A percentile compares a stretch with the other conserved stretches of the same genome.
These are phyloP conservation scores for Diaporthe vexans DNA, from an alignment of 2,329 filamentous ascomycete genomes.

Conservation along the genomic window DNA sequence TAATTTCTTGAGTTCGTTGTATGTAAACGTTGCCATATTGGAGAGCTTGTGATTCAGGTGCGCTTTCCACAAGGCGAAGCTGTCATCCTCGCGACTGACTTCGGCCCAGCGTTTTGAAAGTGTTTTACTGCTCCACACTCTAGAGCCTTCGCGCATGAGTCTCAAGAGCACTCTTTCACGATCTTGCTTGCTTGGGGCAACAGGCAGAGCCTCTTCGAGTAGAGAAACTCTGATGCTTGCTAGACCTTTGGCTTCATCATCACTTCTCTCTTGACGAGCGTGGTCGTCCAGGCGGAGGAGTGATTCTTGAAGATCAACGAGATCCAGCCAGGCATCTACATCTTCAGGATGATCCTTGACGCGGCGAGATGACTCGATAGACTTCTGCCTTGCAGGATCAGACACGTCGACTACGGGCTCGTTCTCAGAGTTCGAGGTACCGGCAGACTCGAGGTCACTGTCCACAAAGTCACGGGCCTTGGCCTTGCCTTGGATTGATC, in stretches of 20 bases:
- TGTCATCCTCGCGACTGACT: constrained; percentile 64
- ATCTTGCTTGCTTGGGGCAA: constrained; percentile 61
- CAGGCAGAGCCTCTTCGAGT: constrained; percentile 80
- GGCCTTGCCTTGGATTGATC: constrained; percentile 75
- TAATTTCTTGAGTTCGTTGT: constrained; percentile 73
- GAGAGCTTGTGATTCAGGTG: constrained; percentile 82
- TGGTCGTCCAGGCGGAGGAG: constrained; percentile 68
- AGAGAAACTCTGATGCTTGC: constrained; percentile 86
- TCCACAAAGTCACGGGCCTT: constrained; percentile 63
- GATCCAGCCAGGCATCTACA: constrained; percentile 79
- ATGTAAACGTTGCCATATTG: constrained; percentile 75
- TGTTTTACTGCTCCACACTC: constrained; percentile 77
- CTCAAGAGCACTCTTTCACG: constrained; percentile 75
- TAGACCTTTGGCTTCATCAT: constrained; percentile 76
- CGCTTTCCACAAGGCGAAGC: constrained; percentile 78
- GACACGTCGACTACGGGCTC: constrained; percentile 52
- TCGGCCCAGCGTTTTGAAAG: constrained; percentile 76
- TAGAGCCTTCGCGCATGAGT: constrained; percentile 80
- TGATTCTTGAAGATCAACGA: constrained; percentile 83
- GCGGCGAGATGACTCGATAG: constrained; percentile 72
- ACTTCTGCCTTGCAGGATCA: constrained; percentile 65
- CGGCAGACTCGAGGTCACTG: constrained; percentile 65
- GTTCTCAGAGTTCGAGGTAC: constrained; percentile 57
- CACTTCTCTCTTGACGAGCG: constrained; percentile 61
- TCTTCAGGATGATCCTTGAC: constrained; percentile 78